phyloP scores from a whole-genome alignment of 1,284 basidiomycete genomes.

The Binderoboletus segoi region DNA sequence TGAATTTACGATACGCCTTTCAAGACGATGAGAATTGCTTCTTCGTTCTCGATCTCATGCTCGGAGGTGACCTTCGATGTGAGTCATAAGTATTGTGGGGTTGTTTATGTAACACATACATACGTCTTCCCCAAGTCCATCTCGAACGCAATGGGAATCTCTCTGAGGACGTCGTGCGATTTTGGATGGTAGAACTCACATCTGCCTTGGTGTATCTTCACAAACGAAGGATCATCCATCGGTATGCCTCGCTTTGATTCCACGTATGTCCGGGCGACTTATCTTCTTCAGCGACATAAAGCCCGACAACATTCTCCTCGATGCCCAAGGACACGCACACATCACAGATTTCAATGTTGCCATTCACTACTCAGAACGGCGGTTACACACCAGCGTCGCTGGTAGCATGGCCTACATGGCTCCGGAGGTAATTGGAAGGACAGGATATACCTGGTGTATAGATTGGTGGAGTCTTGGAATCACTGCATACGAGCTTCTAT shows the following conservation, averaged over 20 bases:
- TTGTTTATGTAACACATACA: slow-evolving; percentile 8
- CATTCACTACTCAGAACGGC: slow-evolving; percentile 90
- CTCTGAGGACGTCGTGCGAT: slow-evolving; percentile 81
- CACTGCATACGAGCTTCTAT: slow-evolving; percentile 87
- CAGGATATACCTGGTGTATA: slow-evolving; percentile 85
- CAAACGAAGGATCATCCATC: slow-evolving; percentile 89
- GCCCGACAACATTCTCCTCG: slow-evolving; percentile 95
- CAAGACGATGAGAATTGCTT: slow-evolving; percentile 99
- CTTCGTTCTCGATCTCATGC: slow-evolving; percentile 96
- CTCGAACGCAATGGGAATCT: slow-evolving; percentile 80
- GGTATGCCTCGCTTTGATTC: slow-evolving; percentile 53
- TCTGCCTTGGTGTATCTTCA: slow-evolving; percentile 90
- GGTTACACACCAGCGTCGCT: slow-evolving; percentile 88
- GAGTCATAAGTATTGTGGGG: slow-evolving; percentile 39
- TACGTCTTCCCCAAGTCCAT: slow-evolving; percentile 64
- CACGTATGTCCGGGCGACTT: slow-evolving; percentile 28
- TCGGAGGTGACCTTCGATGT: slow-evolving; percentile 94
- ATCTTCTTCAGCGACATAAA: slow-evolving; percentile 78
- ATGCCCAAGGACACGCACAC: slow-evolving; percentile 91
- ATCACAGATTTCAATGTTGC: slow-evolving; percentile 99
- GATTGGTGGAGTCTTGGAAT: slow-evolving; percentile 97
- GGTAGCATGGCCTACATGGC: slow-evolving; percentile 99
- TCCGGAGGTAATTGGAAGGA: slow-evolving; percentile 80
- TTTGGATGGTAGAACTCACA: slow-evolving; percentile 90
- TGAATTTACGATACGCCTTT: slow-evolving; percentile 95